Evolutionary conservation across 208 protist genomes (phyloP), one percentile per base, ranked within the genome.

Genomic region (Naegleria gruberi): DNA sequence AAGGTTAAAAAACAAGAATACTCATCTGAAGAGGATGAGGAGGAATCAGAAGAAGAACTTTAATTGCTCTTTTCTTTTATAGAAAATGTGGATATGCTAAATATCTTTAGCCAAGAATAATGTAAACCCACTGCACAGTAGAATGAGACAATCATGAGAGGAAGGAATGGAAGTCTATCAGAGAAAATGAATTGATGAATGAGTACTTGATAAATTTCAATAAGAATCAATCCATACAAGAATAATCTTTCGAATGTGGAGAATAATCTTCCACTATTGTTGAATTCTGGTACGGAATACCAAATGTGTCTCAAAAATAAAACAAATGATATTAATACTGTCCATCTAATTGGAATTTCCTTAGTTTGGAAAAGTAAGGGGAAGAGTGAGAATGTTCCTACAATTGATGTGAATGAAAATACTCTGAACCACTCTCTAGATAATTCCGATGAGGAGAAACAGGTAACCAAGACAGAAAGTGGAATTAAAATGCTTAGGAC

Each of bases 401-500:
- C 47, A 45, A 89, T 88, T n/a, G 15, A 34, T 43, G 37, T 23
- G 12, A 88, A 88, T 26, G 26, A n/a, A 65, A 88, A 88, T 42
- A 40, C 0, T 65, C 42, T 88, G 6, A 40, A 44, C 44, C 37
- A 41, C 17, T 45, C 12, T 55, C 12, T 10, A 40, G 10, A 34
- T 30, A 30, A 30, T 10, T 65, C 19, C 17, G 34, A 19, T 4
- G n/a, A 82, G 17, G 17, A 57, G 6, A 34, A 34, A 44, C 0
- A n/a, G 0, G 77, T 44, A 5, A 44, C 37, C 6, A 89, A 12
- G 2, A 77, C 0, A n/a, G 26, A 4, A 7, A 96, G 37, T n/a
- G 94, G 94, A 1, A 97, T 83, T 10, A 94, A 85, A 0, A 91
- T 87, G 41, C 91, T 94, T 5, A 97, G 86, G 7, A 95, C 91